These are phyloP conservation scores for Coniochaeta prunicola DNA, from an alignment of 2,329 filamentous ascomycete genomes.

Conservation along the genomic window DNA sequence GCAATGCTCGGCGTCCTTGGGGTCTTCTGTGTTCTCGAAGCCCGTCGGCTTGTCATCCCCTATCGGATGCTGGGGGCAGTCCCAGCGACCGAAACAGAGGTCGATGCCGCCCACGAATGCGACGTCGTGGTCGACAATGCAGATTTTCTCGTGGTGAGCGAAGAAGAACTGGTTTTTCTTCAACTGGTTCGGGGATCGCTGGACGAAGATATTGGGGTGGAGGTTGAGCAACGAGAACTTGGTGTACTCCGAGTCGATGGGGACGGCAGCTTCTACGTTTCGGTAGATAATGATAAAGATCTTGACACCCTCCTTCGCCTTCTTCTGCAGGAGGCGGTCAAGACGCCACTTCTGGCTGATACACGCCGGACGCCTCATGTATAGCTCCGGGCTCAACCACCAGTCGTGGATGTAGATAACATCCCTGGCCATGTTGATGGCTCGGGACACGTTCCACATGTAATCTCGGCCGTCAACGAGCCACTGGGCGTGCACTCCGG, in stretches of 20 bases:
- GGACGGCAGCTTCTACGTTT: conserved; percentile 94
- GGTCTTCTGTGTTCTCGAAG: conserved; percentile 71
- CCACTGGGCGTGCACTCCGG: conserved; percentile 87
- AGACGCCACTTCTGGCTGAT: conserved; percentile 98
- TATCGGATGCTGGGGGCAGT: conserved; percentile 85
- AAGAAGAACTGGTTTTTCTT: conserved; percentile 99
- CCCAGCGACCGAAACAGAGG: conserved; percentile 95
- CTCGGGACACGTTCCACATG: conserved; percentile 98
- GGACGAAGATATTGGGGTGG: conserved; percentile 93
- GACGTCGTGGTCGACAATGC: conserved; percentile 90
- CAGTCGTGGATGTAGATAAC: conserved; percentile 99
- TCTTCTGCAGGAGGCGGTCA: conserved; percentile 85
- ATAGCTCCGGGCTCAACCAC: conserved; percentile 96
- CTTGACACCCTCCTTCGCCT: conserved; percentile 92
- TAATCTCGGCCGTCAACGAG: conserved; percentile 94
- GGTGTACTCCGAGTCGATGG: conserved; percentile 96
- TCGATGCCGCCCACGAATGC: conserved; percentile 95
- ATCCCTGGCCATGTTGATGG: conserved; percentile 94
- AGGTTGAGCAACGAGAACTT: conserved; percentile 94
- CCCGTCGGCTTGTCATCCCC: conserved; percentile 92
- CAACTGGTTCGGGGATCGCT: conserved; percentile 94
- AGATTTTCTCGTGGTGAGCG: conserved; percentile 98
- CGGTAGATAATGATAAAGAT: conserved; percentile 96
- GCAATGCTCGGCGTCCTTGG: conserved; percentile 87
- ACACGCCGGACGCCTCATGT: conserved; percentile 85